Conservation (phyloP, 805 yeast species). For the Yamadazyma nakazawae region DNA sequence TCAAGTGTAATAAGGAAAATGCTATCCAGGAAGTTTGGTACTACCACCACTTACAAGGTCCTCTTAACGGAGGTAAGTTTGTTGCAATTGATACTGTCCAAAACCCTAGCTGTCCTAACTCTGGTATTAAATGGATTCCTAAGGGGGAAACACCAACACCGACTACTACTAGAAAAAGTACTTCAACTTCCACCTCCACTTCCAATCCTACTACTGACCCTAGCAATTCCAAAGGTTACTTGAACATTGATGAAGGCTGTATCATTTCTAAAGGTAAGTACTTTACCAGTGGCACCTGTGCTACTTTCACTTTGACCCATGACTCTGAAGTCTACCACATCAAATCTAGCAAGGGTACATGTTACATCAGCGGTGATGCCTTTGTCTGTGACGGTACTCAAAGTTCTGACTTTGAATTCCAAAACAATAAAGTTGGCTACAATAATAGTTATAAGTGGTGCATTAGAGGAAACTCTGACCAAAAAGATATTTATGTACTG, state of each 20-base stretch:
- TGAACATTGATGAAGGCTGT: slow-evolving; percentile 50
- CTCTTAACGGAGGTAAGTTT: slow-evolving; percentile 61
- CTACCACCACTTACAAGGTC: slow-evolving; percentile 72
- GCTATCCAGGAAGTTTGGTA: slow-evolving; percentile 75
- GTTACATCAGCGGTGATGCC: slow-evolving; percentile 43
- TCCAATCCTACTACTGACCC: slow-evolving; percentile 20
- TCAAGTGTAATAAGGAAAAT: slow-evolving; percentile 32
- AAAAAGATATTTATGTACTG: slow-evolving; percentile 11
- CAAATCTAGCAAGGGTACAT: slow-evolving; percentile 68
- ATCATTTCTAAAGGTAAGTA: slow-evolving; percentile 83
- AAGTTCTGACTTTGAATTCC: slow-evolving; percentile 40
- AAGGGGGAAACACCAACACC: slow-evolving; percentile 36
- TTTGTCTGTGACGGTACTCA: slow-evolving; percentile 20
- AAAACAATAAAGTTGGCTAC: slow-evolving; percentile 46
- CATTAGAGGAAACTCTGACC: slow-evolving; percentile 28
- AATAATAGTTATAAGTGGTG: slow-evolving; percentile 66
- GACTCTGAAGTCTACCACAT: slow-evolving; percentile 64
- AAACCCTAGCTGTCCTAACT: slow-evolving; percentile 58
- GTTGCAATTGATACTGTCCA: slow-evolving; percentile 55
- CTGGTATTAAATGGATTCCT: slow-evolving; percentile 63
- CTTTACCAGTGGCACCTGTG: slow-evolving; percentile 85
- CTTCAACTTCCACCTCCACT: slow-evolving; percentile 4
- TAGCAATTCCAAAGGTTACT: slow-evolving; percentile 9
- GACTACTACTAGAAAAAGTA: not conserved
- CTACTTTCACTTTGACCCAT: slow-evolving; percentile 58